Base-by-base conservation (phyloP, 164 flowering plant genomes). In the Magnolia sinica region DNA sequence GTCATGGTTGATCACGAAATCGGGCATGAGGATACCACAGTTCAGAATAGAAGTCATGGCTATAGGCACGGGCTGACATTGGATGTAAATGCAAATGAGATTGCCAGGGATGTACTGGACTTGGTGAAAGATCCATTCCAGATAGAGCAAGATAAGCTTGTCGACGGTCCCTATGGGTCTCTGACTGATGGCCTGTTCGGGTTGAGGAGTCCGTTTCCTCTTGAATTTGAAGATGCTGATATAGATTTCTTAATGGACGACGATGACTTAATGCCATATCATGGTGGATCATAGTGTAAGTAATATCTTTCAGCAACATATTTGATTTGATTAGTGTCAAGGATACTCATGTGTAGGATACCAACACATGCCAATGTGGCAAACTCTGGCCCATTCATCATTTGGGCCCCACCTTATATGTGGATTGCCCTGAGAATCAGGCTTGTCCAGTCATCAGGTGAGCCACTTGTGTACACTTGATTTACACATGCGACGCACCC, bases 121-220 rank as follows among this genome's bases (percentile, higher is more conserved):
- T 81, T 77, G 76, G 84, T 55, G 6, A 85, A 88, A 79, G 92
- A 87, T 27, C 50, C 84, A 66, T 88, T 85, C 81, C 81, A 74
- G 0, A 71, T 2, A 64, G 88, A 81, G 1, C 84, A 68, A 72
- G 83, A 84, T 65, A 81, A 85, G 71, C 86, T 85, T 55, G 73
- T 82, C 74, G 88, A 85, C 45, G 78, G 72, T 79, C 78, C 73
- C 52, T 84, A 82, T 81, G 88, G 79, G 10, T 83, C 89, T 70
- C 85, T 89, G 27, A 24, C 85, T 8, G 80, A 79, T 78, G 83
- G 73, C 68, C 87, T 80, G 78, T 86, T 64, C 70, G 87, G 72
- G 22, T 76, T 84, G 24, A 87, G 86, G 24, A 87, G 87, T 71
- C 83, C 86, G 10, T 84, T 83, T 68, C 13, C 70, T 69, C 73